phyloP scores from a whole-genome alignment of 495 filamentous ascomycete genomes.

The Daldinia grandis region DNA sequence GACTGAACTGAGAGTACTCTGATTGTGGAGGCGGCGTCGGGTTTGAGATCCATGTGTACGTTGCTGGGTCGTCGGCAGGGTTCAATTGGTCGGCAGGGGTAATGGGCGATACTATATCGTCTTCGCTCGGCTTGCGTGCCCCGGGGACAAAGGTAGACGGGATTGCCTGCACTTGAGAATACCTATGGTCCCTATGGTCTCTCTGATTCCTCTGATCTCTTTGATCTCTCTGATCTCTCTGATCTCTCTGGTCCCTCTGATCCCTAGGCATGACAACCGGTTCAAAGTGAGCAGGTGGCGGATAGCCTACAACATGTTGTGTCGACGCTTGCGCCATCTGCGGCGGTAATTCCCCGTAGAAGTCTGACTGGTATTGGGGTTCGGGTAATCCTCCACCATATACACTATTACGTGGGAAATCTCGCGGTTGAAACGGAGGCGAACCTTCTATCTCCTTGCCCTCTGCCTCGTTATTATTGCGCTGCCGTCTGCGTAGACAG shows the following conservation, averaged over 20 bases:
- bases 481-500: constrained; percentile 26
- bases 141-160: constrained; percentile 30
- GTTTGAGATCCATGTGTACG: constrained; percentile 44
- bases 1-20: constrained; percentile 43
- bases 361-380: constrained; percentile 41
- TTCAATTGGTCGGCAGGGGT: constrained; percentile 34
- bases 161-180: constrained; percentile 9
- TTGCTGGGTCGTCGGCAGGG: constrained; percentile 41
- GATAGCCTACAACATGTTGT: constrained; percentile 35
- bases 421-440: constrained; percentile 19
- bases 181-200: background rate
- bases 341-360: constrained; percentile 45
- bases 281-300: constrained; percentile 17
- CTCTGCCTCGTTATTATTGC: constrained; percentile 14
- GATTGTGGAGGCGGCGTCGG: constrained; percentile 43
- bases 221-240: background rate
- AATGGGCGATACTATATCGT: constrained; percentile 45
- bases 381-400: constrained; percentile 33
- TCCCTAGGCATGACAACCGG: constrained; percentile 13
- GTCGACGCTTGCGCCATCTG: constrained; percentile 37
- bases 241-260: background rate
- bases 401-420: constrained; percentile 22
- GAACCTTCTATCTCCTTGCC: constrained; percentile 30
- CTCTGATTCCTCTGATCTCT: too few relatives aligned
- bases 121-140: constrained; percentile 33